A percentile compares a stretch with the other conserved stretches of the same genome.
phyloP scores from a whole-genome alignment of 108 stramenopile species.

The Schizochytrium sp. region DNA sequence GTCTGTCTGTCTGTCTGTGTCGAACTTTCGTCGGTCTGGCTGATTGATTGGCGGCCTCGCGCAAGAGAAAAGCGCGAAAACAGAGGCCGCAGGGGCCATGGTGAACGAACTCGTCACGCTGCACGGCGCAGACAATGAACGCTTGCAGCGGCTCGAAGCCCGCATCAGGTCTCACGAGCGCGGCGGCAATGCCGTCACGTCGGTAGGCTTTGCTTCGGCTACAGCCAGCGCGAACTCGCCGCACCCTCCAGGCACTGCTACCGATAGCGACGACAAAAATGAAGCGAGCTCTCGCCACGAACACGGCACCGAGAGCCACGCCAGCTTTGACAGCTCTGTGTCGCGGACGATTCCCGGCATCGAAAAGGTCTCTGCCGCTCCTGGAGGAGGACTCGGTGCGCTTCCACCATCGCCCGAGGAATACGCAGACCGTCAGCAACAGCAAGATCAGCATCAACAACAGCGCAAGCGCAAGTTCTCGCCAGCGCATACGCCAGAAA shows the following conservation, averaged over 20 bases:
- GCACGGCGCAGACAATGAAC: neutral
- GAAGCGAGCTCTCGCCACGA: neutral
- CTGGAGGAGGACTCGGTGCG: neutral
- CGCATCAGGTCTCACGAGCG: neutral
- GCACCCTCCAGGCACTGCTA: neutral
- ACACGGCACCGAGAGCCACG: neutral
- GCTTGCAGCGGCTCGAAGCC: neutral
- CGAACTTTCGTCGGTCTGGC: too few relatives aligned
- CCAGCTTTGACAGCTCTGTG: neutral
- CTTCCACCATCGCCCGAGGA: neutral
- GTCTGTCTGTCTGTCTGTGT: too few relatives aligned
- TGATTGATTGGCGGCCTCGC: too few relatives aligned
- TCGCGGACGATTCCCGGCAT: conserved; percentile 7
- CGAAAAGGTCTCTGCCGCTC: neutral
- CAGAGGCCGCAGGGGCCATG: neutral
- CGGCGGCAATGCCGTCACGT: neutral
- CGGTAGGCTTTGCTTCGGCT: neutral
- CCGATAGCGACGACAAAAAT: neutral
- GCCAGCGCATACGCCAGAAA: too few relatives aligned
- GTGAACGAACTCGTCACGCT: neutral
- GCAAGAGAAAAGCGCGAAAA: too few relatives aligned
- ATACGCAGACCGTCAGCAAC: neutral
- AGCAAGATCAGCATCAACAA: neutral
- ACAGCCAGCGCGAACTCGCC: neutral
- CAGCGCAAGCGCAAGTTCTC: neutral